Conservation (phyloP, 805 yeast species). For the Metschnikowia corniflorae region DNA sequence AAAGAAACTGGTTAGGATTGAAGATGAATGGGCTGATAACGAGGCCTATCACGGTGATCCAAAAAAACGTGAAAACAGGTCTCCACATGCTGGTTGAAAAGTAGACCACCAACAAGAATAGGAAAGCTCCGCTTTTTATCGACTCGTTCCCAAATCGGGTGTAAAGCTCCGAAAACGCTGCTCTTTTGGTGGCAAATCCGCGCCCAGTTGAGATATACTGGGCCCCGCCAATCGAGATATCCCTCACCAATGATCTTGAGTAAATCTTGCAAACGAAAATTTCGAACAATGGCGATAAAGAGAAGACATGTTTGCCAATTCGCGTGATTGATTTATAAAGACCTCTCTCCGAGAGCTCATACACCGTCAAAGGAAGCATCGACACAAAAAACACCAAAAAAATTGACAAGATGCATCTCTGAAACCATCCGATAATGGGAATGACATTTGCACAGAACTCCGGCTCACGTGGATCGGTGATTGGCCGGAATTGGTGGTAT, state of each 20-base stretch:
- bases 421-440: slow-evolving; percentile 77
- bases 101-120: slow-evolving; percentile 12
- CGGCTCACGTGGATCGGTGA: slow-evolving; percentile 64
- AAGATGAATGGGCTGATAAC: slow-evolving; percentile 89
- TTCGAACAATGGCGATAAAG: slow-evolving; percentile 78
- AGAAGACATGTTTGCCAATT: slow-evolving; percentile 62
- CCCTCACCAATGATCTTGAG: slow-evolving; percentile 65
- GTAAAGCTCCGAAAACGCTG: slow-evolving; percentile 69
- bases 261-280: slow-evolving; percentile 80
- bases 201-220: slow-evolving; percentile 84
- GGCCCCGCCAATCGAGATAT: slow-evolving; percentile 81
- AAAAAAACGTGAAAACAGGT: slow-evolving; percentile 93
- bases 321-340: slow-evolving; percentile 70
- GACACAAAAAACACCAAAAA: slow-evolving; percentile 80
- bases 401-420: slow-evolving; percentile 76
- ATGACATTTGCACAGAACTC: slow-evolving; percentile 69
- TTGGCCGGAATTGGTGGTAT: slow-evolving; percentile 61
- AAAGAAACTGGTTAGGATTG: slow-evolving; percentile 97
- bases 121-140: slow-evolving; percentile 59
- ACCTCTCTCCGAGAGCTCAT: slow-evolving; percentile 81
- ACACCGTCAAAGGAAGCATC: slow-evolving; percentile 72
- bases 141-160: slow-evolving; percentile 80
- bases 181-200: slow-evolving; percentile 81
- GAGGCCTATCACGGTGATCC: slow-evolving; percentile 87
- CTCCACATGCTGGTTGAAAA: slow-evolving; percentile 71